Conservation (phyloP, 202 grass and related monocot species). For the Sporobolus alterniflorus region DNA sequence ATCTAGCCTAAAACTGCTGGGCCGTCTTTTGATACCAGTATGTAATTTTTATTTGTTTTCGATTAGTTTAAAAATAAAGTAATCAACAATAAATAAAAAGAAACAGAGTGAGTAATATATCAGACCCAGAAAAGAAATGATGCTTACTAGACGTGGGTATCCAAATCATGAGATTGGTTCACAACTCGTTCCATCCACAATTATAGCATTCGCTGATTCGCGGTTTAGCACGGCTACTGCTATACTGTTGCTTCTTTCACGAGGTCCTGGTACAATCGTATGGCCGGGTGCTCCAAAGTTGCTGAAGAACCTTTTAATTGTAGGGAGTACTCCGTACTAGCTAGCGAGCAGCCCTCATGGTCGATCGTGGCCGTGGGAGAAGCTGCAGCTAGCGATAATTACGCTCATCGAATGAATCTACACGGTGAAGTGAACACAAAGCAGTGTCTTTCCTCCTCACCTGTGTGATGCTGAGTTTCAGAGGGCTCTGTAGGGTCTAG, state of each 20-base stretch:
- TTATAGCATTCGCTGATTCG: slow-evolving; percentile 15
- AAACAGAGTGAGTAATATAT: no score
- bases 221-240: slow-evolving; percentile 28
- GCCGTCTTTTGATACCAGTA: no score
- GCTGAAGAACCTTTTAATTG: background rate
- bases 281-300: background rate
- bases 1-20: no score
- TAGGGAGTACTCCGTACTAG: no score
- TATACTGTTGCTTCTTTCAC: background rate
- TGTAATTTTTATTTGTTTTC: no score
- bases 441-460: background rate
- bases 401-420: background rate
- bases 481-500: background rate
- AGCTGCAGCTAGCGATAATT: no score
- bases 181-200: slow-evolving; percentile 41
- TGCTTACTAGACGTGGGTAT: slow-evolving; percentile 37
- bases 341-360: no score
- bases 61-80: no score
- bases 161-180: slow-evolving; percentile 38
- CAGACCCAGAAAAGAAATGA: no score
- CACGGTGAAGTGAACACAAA: background rate
- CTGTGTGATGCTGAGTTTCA: background rate
- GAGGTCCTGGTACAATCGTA: background rate
- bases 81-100: no score
- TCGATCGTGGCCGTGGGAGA: no score